A percentile compares a stretch with the other conserved stretches of the same genome.
phyloP scores from a whole-genome alignment of 2,329 filamentous ascomycete genomes.

The Xylariaceae sp. region DNA sequence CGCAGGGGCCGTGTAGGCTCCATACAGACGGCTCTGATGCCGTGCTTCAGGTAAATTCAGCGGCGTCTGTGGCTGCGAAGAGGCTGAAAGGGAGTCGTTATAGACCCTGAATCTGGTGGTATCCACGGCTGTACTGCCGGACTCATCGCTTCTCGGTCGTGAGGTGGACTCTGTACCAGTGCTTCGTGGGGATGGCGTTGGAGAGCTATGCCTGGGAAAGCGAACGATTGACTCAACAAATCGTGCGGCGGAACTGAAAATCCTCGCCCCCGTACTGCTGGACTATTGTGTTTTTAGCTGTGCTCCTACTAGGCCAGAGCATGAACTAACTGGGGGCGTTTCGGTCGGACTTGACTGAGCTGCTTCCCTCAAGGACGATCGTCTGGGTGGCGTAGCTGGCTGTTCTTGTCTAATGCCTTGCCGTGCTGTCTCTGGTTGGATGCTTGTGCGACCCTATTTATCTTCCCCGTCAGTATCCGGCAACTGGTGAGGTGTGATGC shows the following conservation, averaged over 20 bases:
- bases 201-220: conserved; percentile 29
- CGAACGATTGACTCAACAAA: conserved; percentile 37
- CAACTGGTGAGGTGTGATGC: neutral
- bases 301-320: neutral
- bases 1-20: conserved; percentile 53
- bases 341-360: conserved; percentile 13
- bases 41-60: conserved; percentile 56
- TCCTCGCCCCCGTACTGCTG: conserved; percentile 28
- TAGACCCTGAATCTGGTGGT: conserved; percentile 50
- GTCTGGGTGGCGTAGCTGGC: conserved; percentile 36
- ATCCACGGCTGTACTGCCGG: conserved; percentile 23
- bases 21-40: conserved; percentile 52
- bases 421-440: conserved; percentile 14
- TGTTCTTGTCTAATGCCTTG: conserved; percentile 23
- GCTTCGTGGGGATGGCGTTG: conserved; percentile 24
- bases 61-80: conserved; percentile 58
- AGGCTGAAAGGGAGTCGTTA: conserved; percentile 53
- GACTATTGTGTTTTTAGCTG: conserved; percentile 29
- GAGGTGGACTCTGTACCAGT: conserved; percentile 20
- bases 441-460: conserved; percentile 22
- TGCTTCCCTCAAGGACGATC: conserved; percentile 30
- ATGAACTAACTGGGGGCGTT: conserved; percentile 22
- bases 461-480: conserved; percentile 14
- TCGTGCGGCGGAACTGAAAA: conserved; percentile 39
- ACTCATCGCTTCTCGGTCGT: conserved; percentile 23